Evolutionary conservation across 768 basidiomycete species (phyloP).

Genomic region (Boletus huronensis): DNA sequence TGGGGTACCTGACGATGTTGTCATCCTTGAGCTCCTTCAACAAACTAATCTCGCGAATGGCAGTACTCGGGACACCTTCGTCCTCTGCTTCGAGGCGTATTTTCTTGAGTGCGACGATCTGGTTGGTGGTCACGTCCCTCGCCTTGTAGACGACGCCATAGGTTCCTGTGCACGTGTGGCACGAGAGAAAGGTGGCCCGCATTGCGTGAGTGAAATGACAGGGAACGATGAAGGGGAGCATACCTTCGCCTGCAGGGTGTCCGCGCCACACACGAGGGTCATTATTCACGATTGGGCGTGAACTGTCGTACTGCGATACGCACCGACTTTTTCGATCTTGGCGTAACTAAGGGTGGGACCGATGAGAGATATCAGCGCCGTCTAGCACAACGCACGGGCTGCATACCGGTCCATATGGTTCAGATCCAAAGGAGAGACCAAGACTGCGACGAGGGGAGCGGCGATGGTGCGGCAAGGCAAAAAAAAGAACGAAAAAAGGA

Average conservation of each 20-base stretch:
- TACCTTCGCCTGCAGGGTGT: conserved; percentile 42
- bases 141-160: conserved; percentile 99
- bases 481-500: not conserved
- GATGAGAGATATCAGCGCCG: conserved; percentile 13
- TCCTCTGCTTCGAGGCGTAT: conserved; percentile 98
- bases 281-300: conserved; percentile 7
- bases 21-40: conserved; percentile 96
- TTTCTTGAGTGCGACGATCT: conserved; percentile 97
- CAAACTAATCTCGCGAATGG: conserved; percentile 96
- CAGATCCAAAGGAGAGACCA: conserved; percentile 1
- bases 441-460: not conserved
- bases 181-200: not conserved
- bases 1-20: conserved; percentile 80
- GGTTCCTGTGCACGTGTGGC: conserved; percentile 58
- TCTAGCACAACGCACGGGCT: conserved; percentile 3
- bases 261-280: conserved; percentile 18
- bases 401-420: conserved; percentile 37
- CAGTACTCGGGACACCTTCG: conserved; percentile 97
- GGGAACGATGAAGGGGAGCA: not conserved
- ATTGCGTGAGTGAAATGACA: conserved; percentile 2
- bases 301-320: conserved; percentile 36
- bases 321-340: conserved; percentile 98
- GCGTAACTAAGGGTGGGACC: conserved; percentile 64
- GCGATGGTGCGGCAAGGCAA: conserved; percentile 6
- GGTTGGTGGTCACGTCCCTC: conserved; percentile 69